phyloP scores from a whole-genome alignment of 768 basidiomycete species.

The Collybia sp. region DNA sequence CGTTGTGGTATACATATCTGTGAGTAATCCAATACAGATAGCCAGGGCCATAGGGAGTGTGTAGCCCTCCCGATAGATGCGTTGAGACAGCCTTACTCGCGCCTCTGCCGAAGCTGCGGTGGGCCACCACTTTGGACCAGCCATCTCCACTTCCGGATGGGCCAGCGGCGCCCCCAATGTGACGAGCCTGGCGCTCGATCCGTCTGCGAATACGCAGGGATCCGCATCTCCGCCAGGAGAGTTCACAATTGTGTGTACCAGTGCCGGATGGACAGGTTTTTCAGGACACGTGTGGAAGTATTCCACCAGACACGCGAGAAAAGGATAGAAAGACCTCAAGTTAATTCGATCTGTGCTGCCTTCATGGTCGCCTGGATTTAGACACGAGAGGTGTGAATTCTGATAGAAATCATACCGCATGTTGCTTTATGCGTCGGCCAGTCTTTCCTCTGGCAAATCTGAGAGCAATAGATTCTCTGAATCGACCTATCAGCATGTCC shows the following conservation, averaged over 20 bases:
- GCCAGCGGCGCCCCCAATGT: constrained; percentile 19
- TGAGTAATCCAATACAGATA: constrained; percentile 26
- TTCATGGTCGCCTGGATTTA: constrained; percentile 5
- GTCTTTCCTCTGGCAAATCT: constrained; percentile 23
- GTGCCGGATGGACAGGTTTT: constrained; percentile 16
- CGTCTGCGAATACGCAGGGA: constrained; percentile 17
- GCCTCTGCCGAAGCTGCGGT: constrained; percentile 13
- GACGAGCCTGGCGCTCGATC: constrained; percentile 17
- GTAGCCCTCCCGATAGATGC: constrained; percentile 29
- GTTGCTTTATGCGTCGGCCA: constrained; percentile 22
- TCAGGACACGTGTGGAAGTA: constrained; percentile 10
- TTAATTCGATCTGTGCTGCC: constrained; percentile 31
- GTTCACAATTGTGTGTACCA: constrained; percentile 21
- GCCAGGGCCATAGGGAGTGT: constrained; percentile 27
- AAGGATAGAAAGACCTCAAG: constrained; percentile 24
- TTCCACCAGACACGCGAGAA: constrained; percentile 23
- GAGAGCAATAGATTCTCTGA: constrained; percentile 25
- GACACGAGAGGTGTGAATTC: background rate
- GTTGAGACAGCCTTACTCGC: constrained; percentile 21
- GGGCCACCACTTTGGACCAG: constrained; percentile 15
- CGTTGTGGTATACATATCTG: constrained; percentile 35
- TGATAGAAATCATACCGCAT: constrained; percentile 18
- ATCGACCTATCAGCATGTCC: background rate
- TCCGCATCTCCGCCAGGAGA: constrained; percentile 12
- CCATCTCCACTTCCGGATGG: constrained; percentile 4